A percentile compares a stretch with the other conserved stretches of the same genome.
Evolutionary conservation across 139 green algal species (phyloP).

Genomic region (Gonium pectorale): DNA sequence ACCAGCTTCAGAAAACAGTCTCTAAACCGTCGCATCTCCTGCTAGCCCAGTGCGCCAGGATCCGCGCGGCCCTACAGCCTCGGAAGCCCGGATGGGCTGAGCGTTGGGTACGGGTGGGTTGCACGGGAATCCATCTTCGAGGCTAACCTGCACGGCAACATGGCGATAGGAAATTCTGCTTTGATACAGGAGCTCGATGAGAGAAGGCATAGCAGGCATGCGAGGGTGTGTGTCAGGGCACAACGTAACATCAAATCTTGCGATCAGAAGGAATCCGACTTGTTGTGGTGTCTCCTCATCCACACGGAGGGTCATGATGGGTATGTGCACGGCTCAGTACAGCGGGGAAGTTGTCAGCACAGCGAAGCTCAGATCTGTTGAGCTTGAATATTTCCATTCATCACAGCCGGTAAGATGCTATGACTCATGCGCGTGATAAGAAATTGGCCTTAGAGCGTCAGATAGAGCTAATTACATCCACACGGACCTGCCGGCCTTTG

Average conservation of each 20-base stretch:
- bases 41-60: too few relatives aligned
- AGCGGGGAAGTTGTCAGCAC: constrained; percentile 60
- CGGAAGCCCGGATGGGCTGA: too few relatives aligned
- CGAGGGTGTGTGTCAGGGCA: constrained; percentile 32
- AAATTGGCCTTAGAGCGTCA: constrained; percentile 75
- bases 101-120: too few relatives aligned
- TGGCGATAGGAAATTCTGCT: too few relatives aligned
- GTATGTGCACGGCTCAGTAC: constrained; percentile 53
- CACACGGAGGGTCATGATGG: constrained; percentile 26
- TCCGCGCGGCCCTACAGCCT: too few relatives aligned
- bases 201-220: too few relatives aligned
- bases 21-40: too few relatives aligned
- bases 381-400: constrained; percentile 78
- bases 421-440: background rate
- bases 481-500: constrained; percentile 64
- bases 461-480: constrained; percentile 85
- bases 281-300: constrained; percentile 40
- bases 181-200: too few relatives aligned
- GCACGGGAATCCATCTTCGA: too few relatives aligned
- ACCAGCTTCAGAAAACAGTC: too few relatives aligned
- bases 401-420: constrained; percentile 62
- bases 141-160: too few relatives aligned
- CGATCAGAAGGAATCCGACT: constrained; percentile 61
- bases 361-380: constrained; percentile 75
- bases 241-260: background rate